Evolutionary conservation across 441 rosid genomes (phyloP), one percentile per base, ranked within the genome.

Genomic region (Macaranga tanarius): DNA sequence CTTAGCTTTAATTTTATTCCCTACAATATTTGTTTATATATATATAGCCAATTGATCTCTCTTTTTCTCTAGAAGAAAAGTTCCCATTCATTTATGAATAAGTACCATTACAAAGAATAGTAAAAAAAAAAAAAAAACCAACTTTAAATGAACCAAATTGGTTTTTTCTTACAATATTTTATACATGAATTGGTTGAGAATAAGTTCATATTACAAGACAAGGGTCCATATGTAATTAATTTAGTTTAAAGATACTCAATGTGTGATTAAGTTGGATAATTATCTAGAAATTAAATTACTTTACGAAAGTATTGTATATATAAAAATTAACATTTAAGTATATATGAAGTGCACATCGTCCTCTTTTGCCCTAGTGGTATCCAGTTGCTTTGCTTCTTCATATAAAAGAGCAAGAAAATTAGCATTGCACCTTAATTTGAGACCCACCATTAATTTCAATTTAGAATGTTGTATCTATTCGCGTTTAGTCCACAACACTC

Each of bases 201-300:
- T 80, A 80, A 75, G 75, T 83, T 77, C 83, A 78, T 48, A 2
- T n/a, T 25, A 15, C 69, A 62, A 23, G 73, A 20, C 54, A 7
- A 52, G 51, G 74, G 73, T 44, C 70, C 78, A 73, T 58, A 8
- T 0, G 58, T 65, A 71, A 62, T 64, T 54, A 28, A 17, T 65
- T 74, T 77, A 74, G 76, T 52, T 34, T 67, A 0, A 65, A 79
- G 80, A 73, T 76, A 70, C 73, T 54, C 69, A 17, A 51, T 47
- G 0, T 31, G 2, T 34, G 15, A 72, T 72, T 51, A 68, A 62
- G 72, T 31, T 55, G 69, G 54, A 59, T 71, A 60, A 44, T 69
- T 74, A 44, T 34, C 71, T 31, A 11, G 64, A 6, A 31, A 20
- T 10, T 55, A 73, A 40, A 20, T 19, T 13, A 42, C 63, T 66